Evolutionary conservation across 306 rosid genomes (phyloP).

Genomic region (Rosa chinensis): DNA sequence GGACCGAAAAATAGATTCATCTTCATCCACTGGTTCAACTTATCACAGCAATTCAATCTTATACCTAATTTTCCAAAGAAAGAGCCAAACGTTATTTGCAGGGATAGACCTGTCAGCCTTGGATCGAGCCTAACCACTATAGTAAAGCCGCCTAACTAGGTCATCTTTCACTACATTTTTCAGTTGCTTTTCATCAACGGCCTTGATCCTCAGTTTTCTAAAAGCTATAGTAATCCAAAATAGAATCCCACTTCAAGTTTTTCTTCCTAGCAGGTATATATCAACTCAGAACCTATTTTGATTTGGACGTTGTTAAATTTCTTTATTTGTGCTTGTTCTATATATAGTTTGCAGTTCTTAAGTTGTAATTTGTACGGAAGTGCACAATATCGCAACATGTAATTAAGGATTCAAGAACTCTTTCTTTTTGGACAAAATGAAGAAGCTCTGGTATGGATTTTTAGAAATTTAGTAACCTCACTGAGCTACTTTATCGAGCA

Average conservation of each 20-base stretch:
- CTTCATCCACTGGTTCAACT: not conserved
- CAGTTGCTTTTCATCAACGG: not conserved
- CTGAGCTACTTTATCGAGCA: not conserved
- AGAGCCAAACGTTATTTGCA: not conserved
- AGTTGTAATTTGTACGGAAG: not conserved
- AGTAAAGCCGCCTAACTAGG: not conserved
- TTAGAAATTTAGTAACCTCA: no score
- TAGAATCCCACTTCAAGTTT: not conserved
- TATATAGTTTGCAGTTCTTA: not conserved
- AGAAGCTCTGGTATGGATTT: not conserved
- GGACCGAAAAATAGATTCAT: not conserved
- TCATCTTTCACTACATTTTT: not conserved
- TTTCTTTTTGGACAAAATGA: not conserved
- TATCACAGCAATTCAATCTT: not conserved
- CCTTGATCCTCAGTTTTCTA: not conserved
- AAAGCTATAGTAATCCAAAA: not conserved
- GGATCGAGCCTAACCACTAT: not conserved
- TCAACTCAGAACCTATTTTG: not conserved
- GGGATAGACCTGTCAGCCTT: not conserved
- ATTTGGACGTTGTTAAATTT: not conserved
- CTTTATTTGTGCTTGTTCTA: not conserved
- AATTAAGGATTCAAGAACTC: no score
- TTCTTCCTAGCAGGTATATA: not conserved
- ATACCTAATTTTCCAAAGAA: not conserved
- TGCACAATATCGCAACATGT: no score